Evolutionary conservation across 2,329 filamentous ascomycete species (phyloP), one percentile per base, ranked within the genome.

Genomic region (Fusarium zealandicum): DNA sequence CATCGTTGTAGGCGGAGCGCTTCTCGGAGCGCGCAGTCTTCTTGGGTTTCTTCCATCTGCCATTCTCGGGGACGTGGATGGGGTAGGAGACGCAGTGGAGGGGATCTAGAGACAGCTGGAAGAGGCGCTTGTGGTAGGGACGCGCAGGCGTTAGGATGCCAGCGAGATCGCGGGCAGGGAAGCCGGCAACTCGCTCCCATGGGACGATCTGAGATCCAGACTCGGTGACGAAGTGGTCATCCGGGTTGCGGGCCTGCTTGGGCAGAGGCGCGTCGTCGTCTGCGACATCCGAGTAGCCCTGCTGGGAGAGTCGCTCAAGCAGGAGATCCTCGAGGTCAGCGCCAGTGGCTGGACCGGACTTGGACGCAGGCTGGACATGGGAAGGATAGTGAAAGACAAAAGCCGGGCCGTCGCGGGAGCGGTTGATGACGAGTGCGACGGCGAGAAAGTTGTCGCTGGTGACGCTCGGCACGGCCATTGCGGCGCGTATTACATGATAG

Each of bases 371-470:
- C 56, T 72, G 70, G 36, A 84, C 78, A 39, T 77, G 72, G n/a
- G 87, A 82, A n/a, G 92, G 92, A 69, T 95, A 95, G 73, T 96
- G 90, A 73, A 93, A 96, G 66, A 95, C 89, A 66, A 95, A 89
- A 60, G 87, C 85, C 22, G 92, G 90, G 13, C 92, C 91, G 65
- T 90, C 89, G 61, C 89, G 86, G 28, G 89, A 90, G 61, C 89
- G 84, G 67, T 85, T 85, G 66, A 90, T 85, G 62, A 92, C 85
- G 32, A 93, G 82, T 44, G 90, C 85, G 51, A 93, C 85, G 35
- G 87, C 90, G 44, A 93, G 73, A 60, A 85, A 81, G 69, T 84
- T 85, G 61, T 81, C 78, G 30, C 75, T 70, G 68, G 78, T 82
- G 49, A 83, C 77, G 46, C 78, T 76, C 27, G 81, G 74, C 79